phyloP scores from a whole-genome alignment of 768 basidiomycete genomes.

The Pulveroboletus sp. region DNA sequence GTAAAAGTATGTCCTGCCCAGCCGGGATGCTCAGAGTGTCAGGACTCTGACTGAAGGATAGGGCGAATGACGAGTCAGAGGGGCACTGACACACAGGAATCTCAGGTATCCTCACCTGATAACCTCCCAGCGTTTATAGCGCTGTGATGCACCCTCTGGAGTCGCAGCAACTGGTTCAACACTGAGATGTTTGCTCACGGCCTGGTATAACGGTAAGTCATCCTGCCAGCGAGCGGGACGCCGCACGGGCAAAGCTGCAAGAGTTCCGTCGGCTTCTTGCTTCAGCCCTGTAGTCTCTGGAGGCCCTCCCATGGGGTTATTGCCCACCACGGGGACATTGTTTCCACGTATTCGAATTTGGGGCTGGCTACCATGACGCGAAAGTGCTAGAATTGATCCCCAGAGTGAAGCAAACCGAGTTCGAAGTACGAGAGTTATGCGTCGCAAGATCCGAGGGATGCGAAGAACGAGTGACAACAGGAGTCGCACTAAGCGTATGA shows the following conservation, averaged over 20 bases:
- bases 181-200: background rate
- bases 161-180: background rate
- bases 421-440: conserved; percentile 1
- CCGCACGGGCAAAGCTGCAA: too few relatives aligned
- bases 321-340: background rate
- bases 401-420: conserved; percentile 1
- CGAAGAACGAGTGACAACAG: background rate
- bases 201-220: background rate
- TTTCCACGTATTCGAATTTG: background rate
- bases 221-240: background rate
- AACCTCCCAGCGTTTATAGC: background rate
- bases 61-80: background rate
- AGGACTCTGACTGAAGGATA: background rate
- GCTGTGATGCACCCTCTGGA: background rate
- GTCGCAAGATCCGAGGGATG: background rate
- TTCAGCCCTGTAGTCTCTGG: background rate
- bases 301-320: too few relatives aligned
- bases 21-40: background rate
- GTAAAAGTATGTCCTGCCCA: conserved; percentile 6
- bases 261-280: background rate
- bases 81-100: background rate
- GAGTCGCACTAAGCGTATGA: background rate
- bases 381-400: background rate
- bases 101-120: background rate
- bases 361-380: background rate